These are phyloP conservation scores for Hypoxylon rickii DNA, from an alignment of 495 filamentous ascomycete species.

Conservation along the genomic window DNA sequence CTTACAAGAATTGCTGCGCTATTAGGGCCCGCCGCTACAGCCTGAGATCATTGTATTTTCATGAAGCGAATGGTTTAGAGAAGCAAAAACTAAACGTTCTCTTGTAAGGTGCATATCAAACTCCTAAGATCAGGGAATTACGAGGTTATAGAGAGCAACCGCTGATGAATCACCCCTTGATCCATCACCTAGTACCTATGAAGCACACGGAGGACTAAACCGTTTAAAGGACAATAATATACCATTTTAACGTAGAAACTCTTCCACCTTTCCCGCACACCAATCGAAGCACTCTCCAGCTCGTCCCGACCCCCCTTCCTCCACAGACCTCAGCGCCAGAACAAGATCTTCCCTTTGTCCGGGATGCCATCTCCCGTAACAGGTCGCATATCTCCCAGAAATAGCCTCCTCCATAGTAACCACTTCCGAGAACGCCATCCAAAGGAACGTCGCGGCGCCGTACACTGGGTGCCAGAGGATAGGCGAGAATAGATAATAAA, in stretches of 20 bases:
- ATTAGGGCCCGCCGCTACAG: background rate
- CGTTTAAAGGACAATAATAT: no score
- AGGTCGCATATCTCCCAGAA: constrained; percentile 39
- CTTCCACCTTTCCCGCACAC: constrained; percentile 34
- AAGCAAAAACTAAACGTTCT: no score
- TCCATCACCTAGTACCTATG: no score
- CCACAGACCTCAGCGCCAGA: constrained; percentile 33
- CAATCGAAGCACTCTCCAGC: constrained; percentile 43
- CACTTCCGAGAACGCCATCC: constrained; percentile 42
- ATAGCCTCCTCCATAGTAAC: constrained; percentile 38
- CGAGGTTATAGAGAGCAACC: no score
- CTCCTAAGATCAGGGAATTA: no score
- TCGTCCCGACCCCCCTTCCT: constrained; percentile 42
- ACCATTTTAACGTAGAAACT: constrained; percentile 3
- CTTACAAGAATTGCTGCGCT: background rate
- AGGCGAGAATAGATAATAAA: constrained; percentile 13
- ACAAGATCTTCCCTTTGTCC: constrained; percentile 37
- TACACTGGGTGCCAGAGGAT: constrained; percentile 34
- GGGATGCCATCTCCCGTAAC: constrained; percentile 44
- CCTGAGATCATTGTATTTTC: background rate
- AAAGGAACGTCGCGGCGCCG: constrained; percentile 48
- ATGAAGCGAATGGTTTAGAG: no score
- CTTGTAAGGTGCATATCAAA: no score
- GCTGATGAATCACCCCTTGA: no score
- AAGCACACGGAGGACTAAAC: no score